phyloP scores from a whole-genome alignment of 169 alveolate genomes.

The Cystoisospora suis region DNA sequence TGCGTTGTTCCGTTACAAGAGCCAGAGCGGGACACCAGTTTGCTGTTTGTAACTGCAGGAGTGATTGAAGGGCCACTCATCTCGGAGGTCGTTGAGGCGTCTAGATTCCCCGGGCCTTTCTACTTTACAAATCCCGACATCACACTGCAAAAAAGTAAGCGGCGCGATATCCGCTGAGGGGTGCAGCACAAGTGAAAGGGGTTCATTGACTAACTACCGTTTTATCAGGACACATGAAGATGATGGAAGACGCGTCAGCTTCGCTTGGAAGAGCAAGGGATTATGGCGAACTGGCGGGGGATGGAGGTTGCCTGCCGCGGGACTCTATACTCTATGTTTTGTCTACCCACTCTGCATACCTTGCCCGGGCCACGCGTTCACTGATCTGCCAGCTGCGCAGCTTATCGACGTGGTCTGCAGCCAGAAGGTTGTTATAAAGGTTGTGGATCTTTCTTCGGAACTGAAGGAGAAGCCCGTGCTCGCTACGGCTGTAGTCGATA shows the following conservation, averaged over 20 bases:
- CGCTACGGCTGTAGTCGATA: background rate
- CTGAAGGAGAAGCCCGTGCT: background rate
- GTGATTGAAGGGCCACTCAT: background rate
- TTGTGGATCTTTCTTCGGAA: background rate
- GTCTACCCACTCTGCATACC: no score
- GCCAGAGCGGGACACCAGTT: no score
- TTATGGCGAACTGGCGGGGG: no score
- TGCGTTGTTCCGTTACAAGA: no score
- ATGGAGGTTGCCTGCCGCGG: no score
- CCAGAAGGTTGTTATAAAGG: background rate
- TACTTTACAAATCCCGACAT: background rate
- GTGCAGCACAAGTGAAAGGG: background rate
- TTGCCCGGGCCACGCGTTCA: no score
- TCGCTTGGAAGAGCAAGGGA: no score
- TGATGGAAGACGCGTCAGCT: no score
- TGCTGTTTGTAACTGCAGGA: background rate
- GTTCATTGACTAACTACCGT: background rate
- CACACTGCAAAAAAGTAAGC: background rate
- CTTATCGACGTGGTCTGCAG: background rate
- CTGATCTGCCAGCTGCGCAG: background rate
- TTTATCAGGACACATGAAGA: no score
- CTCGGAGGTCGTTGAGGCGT: slow-evolving; percentile 11
- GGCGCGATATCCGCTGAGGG: background rate
- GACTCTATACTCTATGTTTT: no score
- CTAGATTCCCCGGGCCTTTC: background rate